Evolutionary conservation across 441 rosid genomes (phyloP).

Genomic region (Capsella rubella): DNA sequence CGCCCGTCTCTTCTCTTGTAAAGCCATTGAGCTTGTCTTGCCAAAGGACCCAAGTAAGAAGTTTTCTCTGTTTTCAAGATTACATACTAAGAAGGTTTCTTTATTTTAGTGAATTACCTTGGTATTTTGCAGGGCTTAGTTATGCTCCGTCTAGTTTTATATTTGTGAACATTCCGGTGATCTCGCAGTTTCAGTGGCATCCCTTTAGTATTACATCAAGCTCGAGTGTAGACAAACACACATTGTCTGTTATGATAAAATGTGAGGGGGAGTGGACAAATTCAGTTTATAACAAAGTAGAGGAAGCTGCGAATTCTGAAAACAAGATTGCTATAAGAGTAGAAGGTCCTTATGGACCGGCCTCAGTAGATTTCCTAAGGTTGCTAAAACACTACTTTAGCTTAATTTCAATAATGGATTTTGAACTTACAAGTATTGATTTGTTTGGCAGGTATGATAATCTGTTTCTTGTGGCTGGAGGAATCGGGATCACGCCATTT

Average conservation of each 20-base stretch:
- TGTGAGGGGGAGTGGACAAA: conserved; percentile 73
- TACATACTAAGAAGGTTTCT: not conserved
- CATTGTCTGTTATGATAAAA: conserved; percentile 65
- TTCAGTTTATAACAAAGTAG: conserved; percentile 57
- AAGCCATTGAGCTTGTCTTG: conserved; percentile 67
- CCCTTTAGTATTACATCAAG: conserved; percentile 80
- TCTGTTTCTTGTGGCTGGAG: conserved; percentile 78
- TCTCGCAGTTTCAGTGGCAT: conserved; percentile 83
- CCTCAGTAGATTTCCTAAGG: conserved; percentile 72
- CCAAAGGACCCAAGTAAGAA: conserved; percentile 75
- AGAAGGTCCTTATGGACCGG: conserved; percentile 94
- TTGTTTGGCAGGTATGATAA: conserved; percentile 64
- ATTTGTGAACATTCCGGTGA: conserved; percentile 68
- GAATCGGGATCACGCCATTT: conserved; percentile 86
- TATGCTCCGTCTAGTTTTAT: conserved; percentile 71
- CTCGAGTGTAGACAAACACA: conserved; percentile 56
- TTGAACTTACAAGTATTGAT: not conserved
- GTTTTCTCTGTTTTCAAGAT: not conserved
- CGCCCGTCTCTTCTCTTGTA: conserved; percentile 63
- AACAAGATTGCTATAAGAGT: conserved; percentile 47
- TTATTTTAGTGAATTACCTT: not conserved
- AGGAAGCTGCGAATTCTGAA: conserved; percentile 47
- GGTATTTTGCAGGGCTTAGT: conserved; percentile 59
- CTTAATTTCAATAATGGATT: not conserved
- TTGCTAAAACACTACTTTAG: conserved; percentile 23